Conservation (phyloP, 2,329 filamentous ascomycete species). For the Paraconiothyrium sp. region DNA sequence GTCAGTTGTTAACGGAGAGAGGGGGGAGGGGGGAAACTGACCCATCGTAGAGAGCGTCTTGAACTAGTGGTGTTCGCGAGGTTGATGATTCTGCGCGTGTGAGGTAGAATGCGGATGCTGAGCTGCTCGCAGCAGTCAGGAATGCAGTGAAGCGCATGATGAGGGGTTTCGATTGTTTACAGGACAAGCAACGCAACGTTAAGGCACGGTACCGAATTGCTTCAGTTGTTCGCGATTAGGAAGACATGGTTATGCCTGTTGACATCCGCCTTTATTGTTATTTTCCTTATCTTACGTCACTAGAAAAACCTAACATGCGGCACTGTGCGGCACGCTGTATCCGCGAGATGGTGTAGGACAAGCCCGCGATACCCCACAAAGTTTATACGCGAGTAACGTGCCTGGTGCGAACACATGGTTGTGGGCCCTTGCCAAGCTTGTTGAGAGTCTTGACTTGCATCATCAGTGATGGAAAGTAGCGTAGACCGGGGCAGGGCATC, state of each 20-base stretch:
- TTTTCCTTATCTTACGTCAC: background rate
- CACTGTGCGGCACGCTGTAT: background rate
- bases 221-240: background rate
- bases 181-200: too few relatives aligned
- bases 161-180: background rate
- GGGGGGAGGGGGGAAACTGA: background rate
- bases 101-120: constrained; percentile 1
- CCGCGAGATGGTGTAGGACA: background rate
- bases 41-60: constrained; percentile 12
- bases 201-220: too few relatives aligned
- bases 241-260: background rate
- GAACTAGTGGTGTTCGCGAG: background rate
- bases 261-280: background rate
- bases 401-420: constrained; percentile 3
- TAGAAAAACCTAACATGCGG: background rate
- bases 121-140: background rate
- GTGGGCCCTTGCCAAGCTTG: constrained; percentile 4
- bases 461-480: background rate
- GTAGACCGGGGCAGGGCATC: background rate
- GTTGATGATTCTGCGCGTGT: background rate
- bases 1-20: background rate
- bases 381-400: background rate
- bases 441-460: constrained; percentile 4
- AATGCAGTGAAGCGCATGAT: background rate
- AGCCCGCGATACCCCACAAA: constrained; percentile 6